Evolutionary conservation across 371 early-diverging fungal genomes (phyloP), one percentile per base, ranked within the genome.

Genomic region (Batkoa obscura): DNA sequence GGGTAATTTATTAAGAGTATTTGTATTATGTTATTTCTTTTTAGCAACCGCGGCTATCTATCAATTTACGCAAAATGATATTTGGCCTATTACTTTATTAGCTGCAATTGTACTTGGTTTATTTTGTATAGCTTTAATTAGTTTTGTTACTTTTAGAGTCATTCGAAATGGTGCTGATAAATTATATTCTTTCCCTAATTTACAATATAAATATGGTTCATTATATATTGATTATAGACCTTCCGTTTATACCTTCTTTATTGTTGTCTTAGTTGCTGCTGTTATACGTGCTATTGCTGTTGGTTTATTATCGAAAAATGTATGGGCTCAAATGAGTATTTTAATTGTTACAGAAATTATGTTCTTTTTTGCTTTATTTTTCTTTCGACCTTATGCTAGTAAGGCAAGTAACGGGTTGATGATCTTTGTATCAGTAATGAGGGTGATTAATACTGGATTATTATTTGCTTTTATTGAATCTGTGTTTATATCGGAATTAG

Each of bases 231-330:
- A 64, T 33, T 66, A 66, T 30, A 45, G 58, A 2, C 53, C 62
- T 37, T 63, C 67, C 1, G 41, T 59, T n/a, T 66, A 64, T 36
- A 56, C 56, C 57, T 66, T 66, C 64, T 66, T 66, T 62, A 57
- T 64, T 31, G 64, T 64, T 4, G 62, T 60, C 3, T 33, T 66
- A 6, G 33, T 46, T 2, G 64, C 62, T 39, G 62, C 61, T 57
- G 48, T 62, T 42, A 8, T 57, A 8, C 60, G 62, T 34, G 64
- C 67, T 0, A 62, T 62, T 3, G 62, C 64, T 3, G 61, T 66
- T 1, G 67, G 64, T 6, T 41, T 66, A 5, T 34, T 50, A 10
- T 10, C 30, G 2, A 35, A 32, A 34, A 10, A 50, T 35, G 32
- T 34, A 4, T 31, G 17, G 12, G 31, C n/a, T 2, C 50, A 50